Evolutionary conservation across 768 basidiomycete genomes (phyloP).

Genomic region (Strobilomyces echinocephalus): DNA sequence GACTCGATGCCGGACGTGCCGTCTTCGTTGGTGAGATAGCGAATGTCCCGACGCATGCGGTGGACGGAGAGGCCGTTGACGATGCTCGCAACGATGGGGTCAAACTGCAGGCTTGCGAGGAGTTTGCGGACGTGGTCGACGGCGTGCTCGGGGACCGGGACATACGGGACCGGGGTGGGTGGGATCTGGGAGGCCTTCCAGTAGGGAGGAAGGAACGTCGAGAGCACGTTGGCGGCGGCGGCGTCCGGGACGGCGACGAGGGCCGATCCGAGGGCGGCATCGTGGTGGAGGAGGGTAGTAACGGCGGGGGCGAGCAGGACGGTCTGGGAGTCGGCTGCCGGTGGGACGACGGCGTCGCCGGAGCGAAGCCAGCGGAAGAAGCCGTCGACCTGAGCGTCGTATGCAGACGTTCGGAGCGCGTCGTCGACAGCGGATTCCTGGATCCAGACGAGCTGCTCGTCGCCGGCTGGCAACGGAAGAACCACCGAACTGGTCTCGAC

Average conservation of each 20-base stretch:
- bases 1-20: conserved; percentile 64
- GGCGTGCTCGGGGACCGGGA: conserved; percentile 55
- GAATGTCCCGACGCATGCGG: conserved; percentile 65
- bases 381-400: conserved; percentile 32
- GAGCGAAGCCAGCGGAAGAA: conserved; percentile 33
- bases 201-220: conserved; percentile 62
- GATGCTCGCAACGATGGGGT: conserved; percentile 62
- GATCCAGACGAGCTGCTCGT: conserved; percentile 55
- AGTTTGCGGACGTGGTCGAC: conserved; percentile 53
- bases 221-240: conserved; percentile 43
- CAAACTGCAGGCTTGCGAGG: conserved; percentile 57
- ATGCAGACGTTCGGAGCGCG: conserved; percentile 33
- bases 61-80: conserved; percentile 64
- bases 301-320: conserved; percentile 14
- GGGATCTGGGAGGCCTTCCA: conserved; percentile 71
- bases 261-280: conserved; percentile 34
- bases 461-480: conserved; percentile 21
- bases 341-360: conserved; percentile 10
- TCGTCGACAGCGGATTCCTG: conserved; percentile 51
- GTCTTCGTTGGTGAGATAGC: conserved; percentile 84
- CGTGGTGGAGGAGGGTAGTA: conserved; percentile 43
- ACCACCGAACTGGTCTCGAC: background rate
- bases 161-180: conserved; percentile 38
- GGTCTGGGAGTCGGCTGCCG: conserved; percentile 16
- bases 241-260: conserved; percentile 45